Base-by-base conservation (phyloP, 2,329 filamentous ascomycete species). In the Colletotrichum paranaense region DNA sequence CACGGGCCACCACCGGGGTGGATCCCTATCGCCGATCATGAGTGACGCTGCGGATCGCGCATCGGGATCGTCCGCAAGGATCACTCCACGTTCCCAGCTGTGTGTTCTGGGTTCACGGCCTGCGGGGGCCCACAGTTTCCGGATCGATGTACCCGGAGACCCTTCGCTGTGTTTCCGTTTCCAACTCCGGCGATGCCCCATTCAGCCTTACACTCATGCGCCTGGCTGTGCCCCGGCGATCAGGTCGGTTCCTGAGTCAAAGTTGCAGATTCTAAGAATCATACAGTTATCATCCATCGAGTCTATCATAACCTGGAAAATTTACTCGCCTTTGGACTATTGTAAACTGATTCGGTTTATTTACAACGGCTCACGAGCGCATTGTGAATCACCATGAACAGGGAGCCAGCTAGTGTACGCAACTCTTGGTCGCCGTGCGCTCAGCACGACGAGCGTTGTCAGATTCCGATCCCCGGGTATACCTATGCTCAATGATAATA, bases 381-480 rank as follows among this genome's bases (percentile, higher is more conserved):
- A 19, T 7, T 42, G 16, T 19, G 0, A 19, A 42, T 42, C 38
- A 42, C 38, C 38, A 8, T 42, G 38, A 19, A 42, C 7, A 42
- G 16, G 16, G 38, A 42, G 16, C 14, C 1, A 19, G 16, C 16
- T 1, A 42, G 14, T 32, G 28, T 16, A 19, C 16, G 28, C 46
- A 35, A 22, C 5, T 8, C 19, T 6, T 5, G 7, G 16, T 42
- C 2, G 9, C 4, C n/a, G 22, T 38, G 4, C 28, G 1, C 12
- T 4, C 5, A 12, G 49, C 9, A 28, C 11, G 26, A 56, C n/a
- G 32, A 32, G n/a, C 66, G 62, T 24, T 66, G 52, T 73, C 62
- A 53, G 70, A 71, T 62, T 62, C n/a, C 19, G 49, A 28, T 57
- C 6, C 58, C 38, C 32, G 71, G 71, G 71, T 73, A 73, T 71